A percentile compares a stretch with the other conserved stretches of the same genome.
These are phyloP conservation scores for button mushroom (Agaricus bisporus) DNA, from an alignment of 768 basidiomycete genomes.

Conservation along the genomic window DNA sequence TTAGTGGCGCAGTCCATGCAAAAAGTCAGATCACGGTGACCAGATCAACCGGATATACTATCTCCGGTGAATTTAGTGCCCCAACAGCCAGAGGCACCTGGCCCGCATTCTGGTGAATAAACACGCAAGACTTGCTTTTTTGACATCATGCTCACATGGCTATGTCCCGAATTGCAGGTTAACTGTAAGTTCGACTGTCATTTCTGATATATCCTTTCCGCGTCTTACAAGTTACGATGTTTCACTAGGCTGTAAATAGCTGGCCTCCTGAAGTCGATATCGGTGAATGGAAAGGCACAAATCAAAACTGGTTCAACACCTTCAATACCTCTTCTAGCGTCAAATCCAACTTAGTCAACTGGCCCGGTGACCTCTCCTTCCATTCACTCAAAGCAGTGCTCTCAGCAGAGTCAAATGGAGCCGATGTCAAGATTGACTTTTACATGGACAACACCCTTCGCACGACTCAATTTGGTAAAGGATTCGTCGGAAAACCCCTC, in stretches of 20 bases:
- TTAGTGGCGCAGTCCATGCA: conserved; percentile 34
- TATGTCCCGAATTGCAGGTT: background rate
- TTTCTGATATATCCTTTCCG: background rate
- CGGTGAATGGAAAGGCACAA: conserved; percentile 41
- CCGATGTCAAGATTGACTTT: conserved; percentile 33
- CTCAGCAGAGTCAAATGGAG: conserved; percentile 29
- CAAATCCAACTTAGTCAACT: conserved; percentile 30
- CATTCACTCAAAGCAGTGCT: conserved; percentile 36
- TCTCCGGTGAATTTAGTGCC: conserved; percentile 37
- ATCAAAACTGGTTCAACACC: conserved; percentile 38
- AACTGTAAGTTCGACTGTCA: background rate
- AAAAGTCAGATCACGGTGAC: conserved; percentile 37
- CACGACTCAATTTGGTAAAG: conserved; percentile 32
- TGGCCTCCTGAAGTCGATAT: conserved; percentile 41
- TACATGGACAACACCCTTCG: conserved; percentile 32
- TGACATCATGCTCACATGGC: background rate
- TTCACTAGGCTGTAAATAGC: conserved; percentile 27
- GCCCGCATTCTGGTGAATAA: conserved; percentile 37
- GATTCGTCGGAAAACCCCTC: conserved; percentile 33
- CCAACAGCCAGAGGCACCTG: conserved; percentile 35
- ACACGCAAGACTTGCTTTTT: background rate
- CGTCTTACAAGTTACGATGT: background rate
- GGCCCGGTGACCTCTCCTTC: conserved; percentile 38
- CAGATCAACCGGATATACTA: conserved; percentile 26
- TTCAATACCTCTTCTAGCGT: conserved; percentile 40